Base-by-base conservation (phyloP, 73 alveolate genomes). In the Durusdinium trenchii region DNA sequence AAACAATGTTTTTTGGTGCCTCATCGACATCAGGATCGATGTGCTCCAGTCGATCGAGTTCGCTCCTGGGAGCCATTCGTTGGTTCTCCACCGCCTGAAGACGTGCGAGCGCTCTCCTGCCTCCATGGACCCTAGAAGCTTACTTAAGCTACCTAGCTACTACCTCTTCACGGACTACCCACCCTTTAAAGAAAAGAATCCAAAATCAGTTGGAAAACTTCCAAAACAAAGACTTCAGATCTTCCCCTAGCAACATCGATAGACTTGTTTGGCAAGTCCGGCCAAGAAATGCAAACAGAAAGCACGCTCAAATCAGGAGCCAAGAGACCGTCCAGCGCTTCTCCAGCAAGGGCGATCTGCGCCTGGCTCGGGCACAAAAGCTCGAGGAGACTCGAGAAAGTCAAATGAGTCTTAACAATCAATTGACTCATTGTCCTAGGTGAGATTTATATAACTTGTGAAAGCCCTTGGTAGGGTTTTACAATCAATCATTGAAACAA, bases 1-100 rank as follows among this genome's bases (percentile, higher is more conserved):
- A n/a, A n/a, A n/a, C n/a, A n/a, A n/a, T n/a, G n/a, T n/a, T n/a
- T n/a, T n/a, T n/a, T n/a, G n/a, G 42, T 2, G 40, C 98, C 98
- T 91, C 90, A 67, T 91, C 98, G 36, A 91, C 98, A 30, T 91
- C 98, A 3, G 98, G 98, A n/a, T 91, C 89, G 75, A 91, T 91
- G 60, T 46, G 75, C 50, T 91, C 90, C 51, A 91, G 45, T 36
- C 98, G 98, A 2, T 91, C 98, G 61, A 91, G 61, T 76, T 91
- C 98, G 57, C 98, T 91, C 98, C 71, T 76, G 23, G 98, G 98
- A 18, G 67, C 98, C 30, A 51, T 1, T 28, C 79, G 98, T 35
- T 40, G 47, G 35, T 69, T 42, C 89, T 91, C 98, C 98, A 84
- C 52, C 42, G 94, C 94, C 94, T 83, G 14, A 38, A 38, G 16